Base-by-base conservation (phyloP, 202 grass and related monocot genomes). In the Hordeum pubiflorum region DNA sequence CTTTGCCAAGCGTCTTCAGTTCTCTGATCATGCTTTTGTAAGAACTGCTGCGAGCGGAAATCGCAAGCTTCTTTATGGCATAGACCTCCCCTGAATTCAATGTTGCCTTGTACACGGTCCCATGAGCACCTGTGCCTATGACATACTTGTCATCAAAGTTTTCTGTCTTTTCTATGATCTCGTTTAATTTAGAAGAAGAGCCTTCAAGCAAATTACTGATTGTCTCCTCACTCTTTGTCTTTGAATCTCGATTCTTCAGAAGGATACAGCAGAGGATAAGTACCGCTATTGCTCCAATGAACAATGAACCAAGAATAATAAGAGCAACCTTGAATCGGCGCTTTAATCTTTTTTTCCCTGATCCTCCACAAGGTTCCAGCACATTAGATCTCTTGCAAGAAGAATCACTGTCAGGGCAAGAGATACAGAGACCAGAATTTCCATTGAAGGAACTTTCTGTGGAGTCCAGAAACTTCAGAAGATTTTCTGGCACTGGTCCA, bases 101-200 rank as follows among this genome's bases (percentile, higher is more conserved):
- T 27, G 22, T 70, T 54, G 91, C 91, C 72, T 89, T 97, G 86
- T 94, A 97, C 18, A 97, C 94, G 2, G 84, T 89, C 43, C 94
- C 91, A 32, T 92, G 94, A 61, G 86, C 89, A 75, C 94, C 94
- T 63, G 71, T 79, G 34, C 94, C 91, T 0, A 92, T 86, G 29
- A 63, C 18, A 82, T 94, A 87, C 43, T 86, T 87, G n/a, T 87
- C 77, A 59, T 94, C 76, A 41, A 97, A 90, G 80, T 91, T 92
- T 80, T 91, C 89, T n/a, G 91, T 94, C 13, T 46, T 81, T 24
- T 94, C 87, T 76, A 86, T 91, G 23, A 97, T 48, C 82, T 87
- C 81, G 17, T 91, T 91, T 32, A 97, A 66, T 58, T 86, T 83
- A 72, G 83, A 85, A 79, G 87, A 90, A 61, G 87, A 84, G 9